Base-by-base conservation (phyloP, 2,329 filamentous ascomycete species). In the Colletotrichum lindemuthianum region DNA sequence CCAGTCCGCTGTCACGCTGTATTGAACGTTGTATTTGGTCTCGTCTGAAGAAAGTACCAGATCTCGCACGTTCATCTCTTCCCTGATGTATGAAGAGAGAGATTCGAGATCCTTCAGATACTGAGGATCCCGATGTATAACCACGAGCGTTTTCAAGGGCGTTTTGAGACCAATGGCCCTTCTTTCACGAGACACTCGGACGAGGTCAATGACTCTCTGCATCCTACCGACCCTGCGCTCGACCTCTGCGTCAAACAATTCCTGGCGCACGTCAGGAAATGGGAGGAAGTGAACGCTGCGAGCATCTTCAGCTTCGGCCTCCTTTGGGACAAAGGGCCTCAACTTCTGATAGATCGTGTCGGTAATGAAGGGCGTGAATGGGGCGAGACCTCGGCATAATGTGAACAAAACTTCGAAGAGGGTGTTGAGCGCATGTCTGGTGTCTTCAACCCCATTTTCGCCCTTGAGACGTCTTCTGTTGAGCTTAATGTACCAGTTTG, bases 401-500 rank as follows among this genome's bases (percentile, higher is more conserved):
- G 93, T 97, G 79, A 90, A 97, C 24, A 98, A 83, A 59, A 97
- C 92, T 78, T 97, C 93, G 72, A 97, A 97, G 8, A 98, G 86
- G 2, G 96, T 95, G 79, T 98, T 97, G 59, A 99, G 84, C 0
- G 95, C 96, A 73, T 97, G 92, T 54, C 90, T 82, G 10, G 96
- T 97, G 75, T 98, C 96, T 12, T 94, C 86, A 32, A 92, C 78
- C 15, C 93, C 93, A 69, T 92, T 89, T 74, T 96, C 93, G 47
- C 94, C 94, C 87, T 97, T 97, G 69, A 97, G 84, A 59, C 94
- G 88, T 77, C 92, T 92, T 59, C 94, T 87, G 82, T 97, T 97
- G 82, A 97, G 96, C 66, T 93, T 88, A 76, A 97, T 97, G 79
- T 97, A 97, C 94, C 94, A 97, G 79, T 98, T 98, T n/a, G 94